Conservation (phyloP, 2,329 filamentous ascomycete species). For the Stemphylium beticola region DNA sequence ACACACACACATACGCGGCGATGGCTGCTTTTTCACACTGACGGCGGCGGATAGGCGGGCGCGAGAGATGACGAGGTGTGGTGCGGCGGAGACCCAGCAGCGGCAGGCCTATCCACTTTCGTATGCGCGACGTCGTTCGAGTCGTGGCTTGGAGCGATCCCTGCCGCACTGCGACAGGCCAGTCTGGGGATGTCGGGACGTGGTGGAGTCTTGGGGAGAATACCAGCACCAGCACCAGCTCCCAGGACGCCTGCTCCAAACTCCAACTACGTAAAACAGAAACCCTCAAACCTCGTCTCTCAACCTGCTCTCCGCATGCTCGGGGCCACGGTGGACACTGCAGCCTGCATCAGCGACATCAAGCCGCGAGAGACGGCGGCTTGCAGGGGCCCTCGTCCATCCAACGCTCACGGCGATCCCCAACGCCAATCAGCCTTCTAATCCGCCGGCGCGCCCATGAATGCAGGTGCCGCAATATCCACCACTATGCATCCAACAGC, state of each 20-base stretch:
- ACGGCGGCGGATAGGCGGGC: conserved; percentile 21
- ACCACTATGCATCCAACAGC: conserved; percentile 20
- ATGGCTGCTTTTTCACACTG: conserved; percentile 23
- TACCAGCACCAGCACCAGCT: neutral
- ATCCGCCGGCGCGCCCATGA: conserved; percentile 22
- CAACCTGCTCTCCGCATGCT: conserved; percentile 9
- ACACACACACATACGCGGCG: conserved; percentile 16
- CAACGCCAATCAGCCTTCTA: conserved; percentile 26
- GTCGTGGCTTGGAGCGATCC: conserved; percentile 38
- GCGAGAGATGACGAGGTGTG: conserved; percentile 30
- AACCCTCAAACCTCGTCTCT: neutral
- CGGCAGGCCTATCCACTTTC: conserved; percentile 25
- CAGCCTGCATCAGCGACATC: conserved; percentile 5
- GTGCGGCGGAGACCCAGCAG: conserved; percentile 28
- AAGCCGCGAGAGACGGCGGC: conserved; percentile 21
- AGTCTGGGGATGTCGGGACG: conserved; percentile 9
- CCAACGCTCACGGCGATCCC: conserved; percentile 26
- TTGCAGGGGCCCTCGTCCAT: conserved; percentile 26
- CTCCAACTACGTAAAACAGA: conserved; percentile 3
- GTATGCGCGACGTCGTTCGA: conserved; percentile 33
- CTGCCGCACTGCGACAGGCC: conserved; percentile 22
- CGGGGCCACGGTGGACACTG: neutral
- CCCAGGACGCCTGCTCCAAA: neutral
- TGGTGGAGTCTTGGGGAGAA: too few relatives aligned
- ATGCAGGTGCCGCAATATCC: conserved; percentile 33